These are phyloP conservation scores for Discostella stelligera DNA, from an alignment of 352 stramenopile genomes.

Conservation along the genomic window DNA sequence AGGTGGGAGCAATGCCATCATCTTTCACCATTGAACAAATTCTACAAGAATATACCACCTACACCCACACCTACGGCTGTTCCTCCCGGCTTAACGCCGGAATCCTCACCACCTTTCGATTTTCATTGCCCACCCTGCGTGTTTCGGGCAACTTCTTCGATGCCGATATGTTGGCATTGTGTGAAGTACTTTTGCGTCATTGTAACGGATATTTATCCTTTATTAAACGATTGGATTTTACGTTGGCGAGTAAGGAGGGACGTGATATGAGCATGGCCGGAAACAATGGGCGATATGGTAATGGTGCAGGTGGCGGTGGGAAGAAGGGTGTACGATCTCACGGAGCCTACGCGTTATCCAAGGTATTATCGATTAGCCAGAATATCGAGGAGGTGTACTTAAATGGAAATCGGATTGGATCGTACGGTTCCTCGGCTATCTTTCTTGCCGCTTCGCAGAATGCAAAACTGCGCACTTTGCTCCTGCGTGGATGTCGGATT, in stretches of 20 bases:
- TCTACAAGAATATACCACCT: conserved; percentile 61
- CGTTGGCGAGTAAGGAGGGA: conserved; percentile 51
- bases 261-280: background rate
- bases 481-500: conserved; percentile 65
- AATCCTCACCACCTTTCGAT: conserved; percentile 64
- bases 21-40: conserved; percentile 45
- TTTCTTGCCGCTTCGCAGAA: conserved; percentile 61
- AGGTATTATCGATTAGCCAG: conserved; percentile 51
- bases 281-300: background rate
- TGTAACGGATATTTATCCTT: conserved; percentile 58
- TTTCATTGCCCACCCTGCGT: conserved; percentile 60
- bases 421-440: conserved; percentile 64
- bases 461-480: conserved; percentile 47
- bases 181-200: conserved; percentile 65
- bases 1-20: background rate
- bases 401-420: conserved; percentile 61
- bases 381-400: conserved; percentile 70
- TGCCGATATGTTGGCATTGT: conserved; percentile 72
- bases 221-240: conserved; percentile 71
- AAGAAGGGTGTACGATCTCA: conserved; percentile 65
- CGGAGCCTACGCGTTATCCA: conserved; percentile 66
- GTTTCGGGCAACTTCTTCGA: conserved; percentile 72
- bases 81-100: conserved; percentile 53
- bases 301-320: conserved; percentile 12
- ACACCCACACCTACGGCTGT: conserved; percentile 61